Base-by-base conservation (phyloP, 345 rosid species). In the Syzygium aqueum region DNA sequence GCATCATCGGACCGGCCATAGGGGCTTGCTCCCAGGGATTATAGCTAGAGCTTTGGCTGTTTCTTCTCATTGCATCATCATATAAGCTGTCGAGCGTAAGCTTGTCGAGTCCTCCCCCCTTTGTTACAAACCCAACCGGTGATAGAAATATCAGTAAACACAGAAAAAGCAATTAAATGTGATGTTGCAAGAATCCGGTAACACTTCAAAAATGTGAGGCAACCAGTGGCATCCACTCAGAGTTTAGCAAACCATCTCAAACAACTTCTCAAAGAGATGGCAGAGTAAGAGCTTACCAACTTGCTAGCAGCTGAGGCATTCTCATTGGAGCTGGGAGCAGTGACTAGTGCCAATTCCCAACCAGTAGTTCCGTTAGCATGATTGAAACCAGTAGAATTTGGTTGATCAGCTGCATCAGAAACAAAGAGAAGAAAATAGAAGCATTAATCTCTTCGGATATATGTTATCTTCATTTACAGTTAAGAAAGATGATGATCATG, bases 71-170 rank as follows among this genome's bases (percentile, higher is more conserved):
- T 84, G 99, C 99, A 89, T 97, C 99, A 80, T 97, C 99, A 67
- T 97, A 97, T 33, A 97, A 90, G 93, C 99, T 96, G 93, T 97
- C 98, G 54, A 97, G 90, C 77, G 96, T 97, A 86, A 96, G 96
- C 93, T 91, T 93, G 94, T 97, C 99, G 28, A 97, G 90, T 80
- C 99, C 99, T 91, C 99, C 99, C 54, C 90, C 99, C 99, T 97
- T 90, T 86, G 53, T 50, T 87, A n/a, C 57, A 25, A 54, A 40
- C 67, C 28, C 53, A 65, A 86, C 85, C 23, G 51, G 49, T 10
- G 82, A 73, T 85, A 40, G 15, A 85, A 63, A 65, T 50, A 28
- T 77, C 40, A 82, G 57, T 77, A 53, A 57, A 77, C 77, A 73
- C 49, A 73, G 82, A 73, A 33, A 73, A 37, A 37, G 43, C 46